Percentiles rank a stretch among this genome's conserved stretches.
phyloP scores from a whole-genome alignment of 2,329 filamentous ascomycete species.

The Trichoderma sp. region DNA sequence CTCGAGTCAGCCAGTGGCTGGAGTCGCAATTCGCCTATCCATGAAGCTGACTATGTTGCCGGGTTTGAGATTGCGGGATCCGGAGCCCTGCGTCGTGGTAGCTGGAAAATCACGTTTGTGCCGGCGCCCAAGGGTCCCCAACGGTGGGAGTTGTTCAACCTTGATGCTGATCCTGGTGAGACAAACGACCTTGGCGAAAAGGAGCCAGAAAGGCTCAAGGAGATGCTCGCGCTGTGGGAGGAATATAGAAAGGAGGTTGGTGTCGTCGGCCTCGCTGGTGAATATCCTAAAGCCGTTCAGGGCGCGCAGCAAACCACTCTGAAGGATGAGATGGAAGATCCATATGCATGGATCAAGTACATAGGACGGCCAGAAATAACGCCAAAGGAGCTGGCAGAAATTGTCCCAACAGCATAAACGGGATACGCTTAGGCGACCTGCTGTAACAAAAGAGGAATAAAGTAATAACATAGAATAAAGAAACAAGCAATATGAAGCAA shows the following conservation, averaged over 20 bases:
- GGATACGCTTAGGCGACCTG: not conserved
- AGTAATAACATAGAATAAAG: not conserved
- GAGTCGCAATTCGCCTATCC: constrained; percentile 8
- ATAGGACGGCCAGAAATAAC: constrained; percentile 9
- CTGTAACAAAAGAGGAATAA: not conserved
- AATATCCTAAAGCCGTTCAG: constrained; percentile 1
- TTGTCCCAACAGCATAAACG: not conserved
- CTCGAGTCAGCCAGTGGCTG: not conserved
- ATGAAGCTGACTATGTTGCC: not conserved
- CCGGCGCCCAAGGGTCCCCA: constrained; percentile 12
- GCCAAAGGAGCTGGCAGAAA: not conserved
- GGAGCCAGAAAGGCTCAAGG: constrained; percentile 28
- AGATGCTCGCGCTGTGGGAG: constrained; percentile 30
- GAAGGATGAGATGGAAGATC: constrained; percentile 14
- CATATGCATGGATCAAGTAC: constrained; percentile 17
- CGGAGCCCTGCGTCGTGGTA: constrained; percentile 3
- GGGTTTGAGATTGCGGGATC: constrained; percentile 16
- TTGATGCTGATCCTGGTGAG: constrained; percentile 33
- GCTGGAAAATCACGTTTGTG: constrained; percentile 15
- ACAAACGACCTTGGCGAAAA: constrained; percentile 28
- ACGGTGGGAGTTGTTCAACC: constrained; percentile 35
- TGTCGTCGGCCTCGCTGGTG: constrained; percentile 17
- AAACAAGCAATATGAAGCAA: not conserved
- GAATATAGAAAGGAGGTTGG: constrained; percentile 33
- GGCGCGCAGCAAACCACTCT: not conserved